phyloP scores from a whole-genome alignment of 768 basidiomycete genomes.

The Xerocomus brunneocitrinus region DNA sequence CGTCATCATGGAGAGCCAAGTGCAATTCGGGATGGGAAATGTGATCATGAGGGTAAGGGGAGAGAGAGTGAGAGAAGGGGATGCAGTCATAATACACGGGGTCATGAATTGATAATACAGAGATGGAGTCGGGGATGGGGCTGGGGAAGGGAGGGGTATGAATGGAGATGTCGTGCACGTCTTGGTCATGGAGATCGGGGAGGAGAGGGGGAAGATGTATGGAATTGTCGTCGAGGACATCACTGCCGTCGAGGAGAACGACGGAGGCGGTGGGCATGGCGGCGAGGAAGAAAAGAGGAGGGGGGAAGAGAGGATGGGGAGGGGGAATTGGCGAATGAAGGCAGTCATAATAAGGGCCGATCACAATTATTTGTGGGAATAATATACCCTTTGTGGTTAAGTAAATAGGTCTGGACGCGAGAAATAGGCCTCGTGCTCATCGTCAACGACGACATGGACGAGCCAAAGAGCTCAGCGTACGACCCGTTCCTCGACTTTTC shows the following conservation, averaged over 20 bases:
- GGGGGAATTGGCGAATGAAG: constrained; percentile 18
- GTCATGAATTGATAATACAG: constrained; percentile 35
- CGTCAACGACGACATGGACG: constrained; percentile 28
- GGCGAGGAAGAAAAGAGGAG: constrained; percentile 1
- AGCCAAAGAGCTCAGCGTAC: constrained; percentile 20
- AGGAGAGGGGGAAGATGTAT: constrained; percentile 14
- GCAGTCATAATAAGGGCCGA: constrained; percentile 31
- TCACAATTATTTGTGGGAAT: constrained; percentile 27
- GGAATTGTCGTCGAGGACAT: constrained; percentile 16
- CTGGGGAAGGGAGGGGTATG: constrained; percentile 21
- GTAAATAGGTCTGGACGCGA: background rate
- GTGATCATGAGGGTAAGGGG: constrained; percentile 28
- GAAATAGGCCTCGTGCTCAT: constrained; percentile 19
- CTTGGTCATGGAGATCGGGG: constrained; percentile 26
- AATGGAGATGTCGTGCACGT: constrained; percentile 33
- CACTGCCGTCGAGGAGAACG: constrained; percentile 14
- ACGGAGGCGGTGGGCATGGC: constrained; percentile 22
- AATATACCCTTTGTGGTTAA: constrained; percentile 7
- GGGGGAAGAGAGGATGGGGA: constrained; percentile 9
- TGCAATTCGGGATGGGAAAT: constrained; percentile 26
- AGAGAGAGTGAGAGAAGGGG: constrained; percentile 19
- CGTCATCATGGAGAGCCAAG: constrained; percentile 22
- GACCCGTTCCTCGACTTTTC: constrained; percentile 8
- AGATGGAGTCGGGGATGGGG: constrained; percentile 15
- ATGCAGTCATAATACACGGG: constrained; percentile 31